phyloP scores from a whole-genome alignment of 148 eudicot species.

The Amaranthus hypochondriacus region DNA sequence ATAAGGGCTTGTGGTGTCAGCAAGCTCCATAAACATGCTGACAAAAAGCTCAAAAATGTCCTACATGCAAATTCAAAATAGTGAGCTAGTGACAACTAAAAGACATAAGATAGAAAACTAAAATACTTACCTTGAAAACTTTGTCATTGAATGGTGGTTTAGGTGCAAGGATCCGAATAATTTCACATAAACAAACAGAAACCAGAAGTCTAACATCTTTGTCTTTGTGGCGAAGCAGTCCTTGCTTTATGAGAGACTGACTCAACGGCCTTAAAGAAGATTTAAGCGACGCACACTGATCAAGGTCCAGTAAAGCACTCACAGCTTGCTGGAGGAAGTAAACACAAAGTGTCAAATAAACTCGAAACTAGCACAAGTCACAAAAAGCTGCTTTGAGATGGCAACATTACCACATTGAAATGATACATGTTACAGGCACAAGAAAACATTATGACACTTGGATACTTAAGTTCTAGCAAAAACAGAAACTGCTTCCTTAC shows the following conservation, averaged over 20 bases:
- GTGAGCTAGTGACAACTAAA: not conserved
- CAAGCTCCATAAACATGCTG: conserved; percentile 65
- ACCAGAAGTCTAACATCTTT: conserved; percentile 75
- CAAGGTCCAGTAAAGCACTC: conserved; percentile 44
- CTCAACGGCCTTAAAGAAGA: conserved; percentile 45
- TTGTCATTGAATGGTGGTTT: conserved; percentile 62
- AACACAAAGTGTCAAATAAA: not conserved
- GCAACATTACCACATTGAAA: not conserved
- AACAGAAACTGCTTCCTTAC: not conserved
- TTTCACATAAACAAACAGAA: conserved; percentile 70
- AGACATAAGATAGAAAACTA: not conserved
- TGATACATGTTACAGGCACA: not conserved
- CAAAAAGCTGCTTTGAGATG: not conserved
- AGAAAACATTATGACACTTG: not conserved
- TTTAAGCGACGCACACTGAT: conserved; percentile 47
- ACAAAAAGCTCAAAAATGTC: conserved; percentile 71
- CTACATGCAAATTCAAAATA: conserved; percentile 35
- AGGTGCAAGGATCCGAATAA: conserved; percentile 78
- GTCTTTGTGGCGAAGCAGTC: conserved; percentile 60
- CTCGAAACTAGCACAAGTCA: conserved; percentile 2
- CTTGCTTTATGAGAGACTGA: conserved; percentile 55
- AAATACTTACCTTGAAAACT: conserved; percentile 45
- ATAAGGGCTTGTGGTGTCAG: conserved; percentile 48
- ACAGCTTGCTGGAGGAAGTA: conserved; percentile 61
- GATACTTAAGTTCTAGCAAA: not conserved